These are phyloP conservation scores for Plasmodium billcollinsi DNA, from an alignment of 169 alveolate species.

Conservation along the genomic window DNA sequence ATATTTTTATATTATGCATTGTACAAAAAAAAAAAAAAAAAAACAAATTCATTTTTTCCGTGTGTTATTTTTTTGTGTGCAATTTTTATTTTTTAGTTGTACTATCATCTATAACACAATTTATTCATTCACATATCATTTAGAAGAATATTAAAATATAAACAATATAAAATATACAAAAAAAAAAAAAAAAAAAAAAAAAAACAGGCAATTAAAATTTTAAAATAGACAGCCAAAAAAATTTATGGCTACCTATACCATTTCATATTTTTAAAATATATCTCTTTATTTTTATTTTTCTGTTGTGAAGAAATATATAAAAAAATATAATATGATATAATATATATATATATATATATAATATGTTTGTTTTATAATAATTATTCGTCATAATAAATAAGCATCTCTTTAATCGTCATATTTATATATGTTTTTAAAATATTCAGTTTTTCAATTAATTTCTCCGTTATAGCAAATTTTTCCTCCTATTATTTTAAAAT, in stretches of 20 bases:
- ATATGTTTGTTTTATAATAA: too few relatives aligned
- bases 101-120: too few relatives aligned
- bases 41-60: conserved; percentile 62
- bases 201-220: background rate
- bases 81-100: background rate
- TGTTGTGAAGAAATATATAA: background rate
- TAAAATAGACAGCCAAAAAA: too few relatives aligned
- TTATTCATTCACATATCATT: too few relatives aligned
- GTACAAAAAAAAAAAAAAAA: conserved; percentile 30
- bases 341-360: background rate
- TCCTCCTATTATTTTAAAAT: too few relatives aligned
- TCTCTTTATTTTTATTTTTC: background rate
- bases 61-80: conserved; percentile 45
- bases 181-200: conserved; percentile 1
- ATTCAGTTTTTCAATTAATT: too few relatives aligned
- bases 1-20: conserved; percentile 25
- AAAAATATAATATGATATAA: background rate
- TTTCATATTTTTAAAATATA: background rate
- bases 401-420: too few relatives aligned
- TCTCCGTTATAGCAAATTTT: too few relatives aligned
- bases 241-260: background rate
- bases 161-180: background rate
- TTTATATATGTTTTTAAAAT: too few relatives aligned
- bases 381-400: too few relatives aligned
- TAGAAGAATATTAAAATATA: too few relatives aligned